Evolutionary conservation across 495 filamentous ascomycete species (phyloP), one percentile per base, ranked within the genome.

Genomic region (Penicillium alfredii): DNA sequence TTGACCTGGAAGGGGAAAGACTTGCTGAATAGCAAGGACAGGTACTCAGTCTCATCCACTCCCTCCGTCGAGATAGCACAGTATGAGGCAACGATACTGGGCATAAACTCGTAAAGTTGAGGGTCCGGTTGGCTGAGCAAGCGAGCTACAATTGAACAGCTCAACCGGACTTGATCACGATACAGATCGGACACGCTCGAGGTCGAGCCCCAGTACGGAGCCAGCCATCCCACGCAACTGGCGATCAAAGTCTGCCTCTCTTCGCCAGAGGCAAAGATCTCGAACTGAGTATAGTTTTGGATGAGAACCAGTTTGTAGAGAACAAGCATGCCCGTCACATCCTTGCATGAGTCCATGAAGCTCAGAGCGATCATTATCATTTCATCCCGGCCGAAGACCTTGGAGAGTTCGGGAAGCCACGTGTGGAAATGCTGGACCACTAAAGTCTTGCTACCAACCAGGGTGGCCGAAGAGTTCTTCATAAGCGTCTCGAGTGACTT

Each of bases 391-490:
- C 69, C 76, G 49, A 99, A 73, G 21, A 89, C 69, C 9, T 79
- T 76, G 3, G 76, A 74, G 5, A 97, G 76, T 45, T 94, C 88
- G 0, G 92, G 93, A 8, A 99, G 66, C 92, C 92, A 97, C 2
- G 84, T 81, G 55, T 97, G 92, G 58, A 97, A 94, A 61, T 97
- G 84, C 56, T 99, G 92, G 11, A 97, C 89, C 4, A 93, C 84
- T 20, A 99, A 63, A 1, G 92, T 97, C 56, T 97, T 93, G 40
- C 84, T 95, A 17, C 92, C 92, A 20, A 99, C 81, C 30, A 95
- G 59, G 26, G 87, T 78, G 1, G 93, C 85, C 8, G 88, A 83
- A 1, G 77, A 66, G 51, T 86, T 92, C 40, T 78, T 77, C 88
- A 99, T 97, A 46, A 99, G 69, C 4, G 71, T 72, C 50, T 96